A percentile compares a stretch with the other conserved stretches of the same genome.
Conservation (phyloP, 1,139 yeast species). For the Geotrichum siamense region DNA sequence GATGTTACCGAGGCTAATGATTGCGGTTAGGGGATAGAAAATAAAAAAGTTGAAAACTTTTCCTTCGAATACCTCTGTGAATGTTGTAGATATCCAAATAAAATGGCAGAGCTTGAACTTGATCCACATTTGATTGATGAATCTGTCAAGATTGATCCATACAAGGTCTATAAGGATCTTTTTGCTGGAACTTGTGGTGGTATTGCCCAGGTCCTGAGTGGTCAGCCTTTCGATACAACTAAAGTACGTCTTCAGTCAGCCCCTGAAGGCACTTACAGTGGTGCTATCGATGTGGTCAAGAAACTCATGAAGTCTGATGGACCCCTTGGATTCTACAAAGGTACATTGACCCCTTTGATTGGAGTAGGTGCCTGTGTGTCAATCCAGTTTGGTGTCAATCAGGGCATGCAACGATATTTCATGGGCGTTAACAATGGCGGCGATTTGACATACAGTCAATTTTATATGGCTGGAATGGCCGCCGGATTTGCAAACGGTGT, state of each 20-base stretch:
- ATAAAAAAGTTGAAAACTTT: too few species aligned
- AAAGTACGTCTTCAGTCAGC: constrained; percentile 88
- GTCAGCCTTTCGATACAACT: constrained; percentile 93
- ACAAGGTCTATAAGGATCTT: constrained; percentile 69
- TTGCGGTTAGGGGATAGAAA: too few species aligned
- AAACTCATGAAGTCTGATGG: constrained; percentile 71
- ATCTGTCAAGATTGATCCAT: constrained; percentile 31
- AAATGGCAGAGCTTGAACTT: constrained; percentile 27
- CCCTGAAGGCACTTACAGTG: constrained; percentile 64
- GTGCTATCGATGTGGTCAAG: constrained; percentile 70
- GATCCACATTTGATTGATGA: constrained; percentile 31
- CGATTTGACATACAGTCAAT: constrained; percentile 46
- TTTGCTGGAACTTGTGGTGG: constrained; percentile 93
- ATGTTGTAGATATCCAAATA: too few species aligned
- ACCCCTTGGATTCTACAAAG: constrained; percentile 74
- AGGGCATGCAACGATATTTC: constrained; percentile 79
- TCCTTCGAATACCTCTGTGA: too few species aligned
- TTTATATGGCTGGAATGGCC: constrained; percentile 72
- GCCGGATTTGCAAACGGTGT: constrained; percentile 88
- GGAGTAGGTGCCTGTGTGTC: constrained; percentile 96
- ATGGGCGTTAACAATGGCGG: constrained; percentile 37
- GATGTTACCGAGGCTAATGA: too few species aligned
- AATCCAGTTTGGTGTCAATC: constrained; percentile 83
- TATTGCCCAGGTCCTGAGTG: constrained; percentile 87
- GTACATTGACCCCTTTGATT: constrained; percentile 75